Evolutionary conservation across 116 monocot genomes (phyloP).

Genomic region (Phalaenopsis hybrid): DNA sequence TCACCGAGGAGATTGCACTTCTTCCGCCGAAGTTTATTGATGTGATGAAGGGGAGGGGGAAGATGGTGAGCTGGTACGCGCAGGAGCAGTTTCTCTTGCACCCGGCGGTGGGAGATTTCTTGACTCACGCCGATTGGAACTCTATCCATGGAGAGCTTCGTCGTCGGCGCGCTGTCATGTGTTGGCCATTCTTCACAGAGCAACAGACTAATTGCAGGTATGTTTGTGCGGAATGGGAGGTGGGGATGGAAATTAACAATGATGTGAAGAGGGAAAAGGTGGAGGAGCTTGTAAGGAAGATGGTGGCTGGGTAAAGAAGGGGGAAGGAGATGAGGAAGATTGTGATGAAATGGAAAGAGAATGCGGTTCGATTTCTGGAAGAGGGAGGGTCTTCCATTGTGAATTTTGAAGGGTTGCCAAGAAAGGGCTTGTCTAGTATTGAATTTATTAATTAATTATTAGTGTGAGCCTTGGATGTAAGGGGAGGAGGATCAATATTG

Average conservation of each 20-base stretch:
- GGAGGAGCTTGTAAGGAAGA: neutral
- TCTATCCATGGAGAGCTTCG: slow-evolving; percentile 10
- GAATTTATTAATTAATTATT: too few relatives aligned
- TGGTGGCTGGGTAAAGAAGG: neutral
- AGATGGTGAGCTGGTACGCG: slow-evolving; percentile 12
- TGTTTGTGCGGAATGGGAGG: neutral
- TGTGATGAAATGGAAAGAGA: slow-evolving; percentile 4
- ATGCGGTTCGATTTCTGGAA: neutral
- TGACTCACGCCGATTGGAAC: slow-evolving; percentile 21
- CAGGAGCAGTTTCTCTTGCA: slow-evolving; percentile 15
- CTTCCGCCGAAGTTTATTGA: slow-evolving; percentile 1
- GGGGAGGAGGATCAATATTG: too few relatives aligned
- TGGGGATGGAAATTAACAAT: slow-evolving; percentile 6
- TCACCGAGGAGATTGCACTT: neutral
- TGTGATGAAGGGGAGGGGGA: slow-evolving; percentile 9
- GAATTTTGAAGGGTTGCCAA: neutral
- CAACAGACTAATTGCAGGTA: slow-evolving; percentile 8
- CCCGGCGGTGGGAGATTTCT: slow-evolving; percentile 10
- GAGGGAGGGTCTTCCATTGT: neutral
- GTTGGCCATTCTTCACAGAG: slow-evolving; percentile 15
- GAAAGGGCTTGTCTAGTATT: neutral
- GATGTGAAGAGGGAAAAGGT: slow-evolving; percentile 9
- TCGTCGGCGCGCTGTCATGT: neutral
- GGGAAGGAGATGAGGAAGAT: slow-evolving; percentile 6
- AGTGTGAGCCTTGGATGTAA: too few relatives aligned